Evolutionary conservation across 345 rosid species (phyloP).

Genomic region (Mallotus nudiflorus): DNA sequence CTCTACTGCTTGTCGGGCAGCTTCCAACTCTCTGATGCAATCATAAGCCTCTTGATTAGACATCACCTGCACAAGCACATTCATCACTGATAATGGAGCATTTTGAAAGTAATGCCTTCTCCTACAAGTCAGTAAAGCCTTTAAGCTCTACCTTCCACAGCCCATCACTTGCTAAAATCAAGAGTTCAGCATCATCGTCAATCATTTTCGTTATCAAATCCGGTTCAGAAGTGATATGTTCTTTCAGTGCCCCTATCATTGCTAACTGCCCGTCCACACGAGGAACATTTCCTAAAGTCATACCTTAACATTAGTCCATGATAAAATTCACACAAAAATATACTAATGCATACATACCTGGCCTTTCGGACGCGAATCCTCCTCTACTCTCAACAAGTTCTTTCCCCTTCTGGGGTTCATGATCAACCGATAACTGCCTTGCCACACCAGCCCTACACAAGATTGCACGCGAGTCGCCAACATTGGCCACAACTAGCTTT

Average conservation of each 20-base stretch:
- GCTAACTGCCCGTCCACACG: conserved; percentile 50
- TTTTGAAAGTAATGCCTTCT: too few relatives aligned
- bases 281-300: conserved; percentile 35
- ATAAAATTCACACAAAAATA: background rate
- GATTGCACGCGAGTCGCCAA: conserved; percentile 53
- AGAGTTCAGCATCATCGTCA: conserved; percentile 33
- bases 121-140: too few relatives aligned
- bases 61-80: conserved; percentile 37
- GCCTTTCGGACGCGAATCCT: conserved; percentile 38
- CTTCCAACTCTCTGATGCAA: conserved; percentile 13
- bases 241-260: conserved; percentile 53
- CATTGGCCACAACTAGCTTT: conserved; percentile 51
- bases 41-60: conserved; percentile 46
- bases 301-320: background rate
- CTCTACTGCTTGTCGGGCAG: conserved; percentile 38
- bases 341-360: conserved; percentile 24
- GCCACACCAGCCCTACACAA: conserved; percentile 37
- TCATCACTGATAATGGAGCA: background rate
- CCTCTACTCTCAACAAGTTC: conserved; percentile 51
- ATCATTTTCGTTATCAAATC: conserved; percentile 27
- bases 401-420: conserved; percentile 44
- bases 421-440: conserved; percentile 46
- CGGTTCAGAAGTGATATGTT: conserved; percentile 46
- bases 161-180: conserved; percentile 61
- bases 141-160: conserved; percentile 52